Evolutionary conservation across 1,284 basidiomycete genomes (phyloP).

Genomic region (Naganishia sp.): DNA sequence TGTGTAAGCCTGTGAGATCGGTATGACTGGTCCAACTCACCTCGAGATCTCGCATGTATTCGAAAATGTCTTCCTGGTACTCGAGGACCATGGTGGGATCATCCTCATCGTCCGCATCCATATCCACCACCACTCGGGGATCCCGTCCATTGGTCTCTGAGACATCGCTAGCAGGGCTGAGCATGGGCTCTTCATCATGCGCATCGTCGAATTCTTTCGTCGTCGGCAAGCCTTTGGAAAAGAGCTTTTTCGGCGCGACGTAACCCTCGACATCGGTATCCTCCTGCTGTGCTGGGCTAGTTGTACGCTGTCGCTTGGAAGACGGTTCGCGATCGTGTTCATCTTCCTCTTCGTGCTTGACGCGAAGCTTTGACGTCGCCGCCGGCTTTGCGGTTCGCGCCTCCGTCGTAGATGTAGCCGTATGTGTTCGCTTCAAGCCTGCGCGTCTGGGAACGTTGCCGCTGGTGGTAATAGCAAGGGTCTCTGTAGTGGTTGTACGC

Average conservation of each 20-base stretch:
- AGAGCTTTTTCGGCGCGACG: conserved; percentile 30
- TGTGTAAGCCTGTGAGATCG: conserved; percentile 3
- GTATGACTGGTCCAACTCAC: conserved; percentile 48
- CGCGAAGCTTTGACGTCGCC: conserved; percentile 7
- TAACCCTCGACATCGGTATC: conserved; percentile 12
- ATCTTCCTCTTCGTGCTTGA: conserved; percentile 30
- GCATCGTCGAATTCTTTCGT: conserved; percentile 40
- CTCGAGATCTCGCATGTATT: conserved; percentile 77
- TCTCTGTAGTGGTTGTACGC: conserved; percentile 7
- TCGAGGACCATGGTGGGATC: conserved; percentile 97
- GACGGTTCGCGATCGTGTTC: conserved; percentile 25
- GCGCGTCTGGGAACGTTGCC: conserved; percentile 28
- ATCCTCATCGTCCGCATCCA: conserved; percentile 89
- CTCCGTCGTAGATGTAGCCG: conserved; percentile 19
- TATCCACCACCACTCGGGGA: conserved; percentile 66
- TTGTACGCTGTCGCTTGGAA: conserved; percentile 32
- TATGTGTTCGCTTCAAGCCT: conserved; percentile 31
- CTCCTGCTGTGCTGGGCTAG: conserved; percentile 20
- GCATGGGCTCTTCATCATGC: conserved; percentile 40
- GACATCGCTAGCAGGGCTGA: conserved; percentile 48
- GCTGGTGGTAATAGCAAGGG: conserved; percentile 8
- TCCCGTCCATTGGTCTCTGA: conserved; percentile 37
- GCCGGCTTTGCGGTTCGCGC: conserved; percentile 16
- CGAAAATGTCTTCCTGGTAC: conserved; percentile 91
- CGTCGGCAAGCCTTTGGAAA: conserved; percentile 35